These are phyloP conservation scores for Diaporthe ilicicola DNA, from an alignment of 2,329 filamentous ascomycete species.

Conservation along the genomic window DNA sequence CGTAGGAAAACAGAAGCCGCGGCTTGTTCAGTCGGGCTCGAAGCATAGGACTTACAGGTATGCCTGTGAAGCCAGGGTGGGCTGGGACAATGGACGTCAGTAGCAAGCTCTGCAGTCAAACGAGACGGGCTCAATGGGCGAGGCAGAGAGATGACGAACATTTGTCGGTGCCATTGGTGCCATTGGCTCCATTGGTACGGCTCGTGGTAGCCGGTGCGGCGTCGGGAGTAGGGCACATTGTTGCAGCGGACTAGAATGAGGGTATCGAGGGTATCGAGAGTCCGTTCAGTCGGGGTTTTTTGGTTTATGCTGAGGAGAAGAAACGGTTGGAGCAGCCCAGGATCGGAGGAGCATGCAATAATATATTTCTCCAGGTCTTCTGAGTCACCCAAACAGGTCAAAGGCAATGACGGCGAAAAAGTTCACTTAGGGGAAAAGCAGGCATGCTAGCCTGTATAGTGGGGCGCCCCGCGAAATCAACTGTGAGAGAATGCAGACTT, in stretches of 20 bases:
- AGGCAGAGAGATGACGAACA: not conserved
- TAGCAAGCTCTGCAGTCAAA: not conserved
- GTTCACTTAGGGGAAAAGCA: slow-evolving; percentile 15
- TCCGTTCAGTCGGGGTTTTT: not conserved
- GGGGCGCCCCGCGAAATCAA: slow-evolving; percentile 22
- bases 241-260: not conserved
- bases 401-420: slow-evolving; percentile 22
- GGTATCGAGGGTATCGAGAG: not conserved
- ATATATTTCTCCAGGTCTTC: slow-evolving; percentile 21
- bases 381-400: slow-evolving; percentile 22
- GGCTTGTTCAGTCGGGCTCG: not conserved
- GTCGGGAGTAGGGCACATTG: slow-evolving; percentile 21
- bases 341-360: not conserved
- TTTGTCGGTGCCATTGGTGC: slow-evolving; percentile 16
- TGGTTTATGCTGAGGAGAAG: slow-evolving; percentile 3
- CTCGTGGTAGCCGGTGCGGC: slow-evolving; percentile 2
- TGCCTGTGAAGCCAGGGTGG: slow-evolving; percentile 1
- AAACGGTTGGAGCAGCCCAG: not conserved
- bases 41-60: not conserved
- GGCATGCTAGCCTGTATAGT: slow-evolving; percentile 9
- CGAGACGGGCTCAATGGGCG: not conserved
- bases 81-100: not conserved
- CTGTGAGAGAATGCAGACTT: not conserved
- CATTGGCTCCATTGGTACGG: slow-evolving; percentile 11
- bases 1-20: not conserved